Evolutionary conservation across 2,329 filamentous ascomycete species (phyloP), one percentile per base, ranked within the genome.

Genomic region (Pseudopithomyces maydicus): DNA sequence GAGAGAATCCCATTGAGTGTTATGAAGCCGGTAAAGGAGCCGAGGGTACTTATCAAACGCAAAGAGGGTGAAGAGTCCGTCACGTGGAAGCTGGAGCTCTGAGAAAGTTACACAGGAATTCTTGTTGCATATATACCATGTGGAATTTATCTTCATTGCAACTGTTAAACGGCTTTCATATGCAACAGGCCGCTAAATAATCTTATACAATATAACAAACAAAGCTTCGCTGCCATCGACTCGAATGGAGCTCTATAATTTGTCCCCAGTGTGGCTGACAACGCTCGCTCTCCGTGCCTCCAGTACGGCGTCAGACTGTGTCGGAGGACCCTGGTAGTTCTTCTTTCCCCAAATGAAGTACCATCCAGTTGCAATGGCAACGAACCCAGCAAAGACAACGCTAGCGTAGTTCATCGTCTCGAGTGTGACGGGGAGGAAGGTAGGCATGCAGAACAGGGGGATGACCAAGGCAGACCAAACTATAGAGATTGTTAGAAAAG

Each of bases 361-460:
- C 88, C 88, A 92, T 7, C 77, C 73, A 10, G 80, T 81, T 1
- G 89, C 85, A 55, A 91, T 81, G 38, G 79, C 47, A 53, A 84
- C 82, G 59, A 90, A 88, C 5, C 81, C 87, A 23, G 88, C 83
- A 64, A 91, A 90, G n/a, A 92, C 89, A 33, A 87, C 89, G 14
- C 86, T 86, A 1, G 88, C 89, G 74, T 90, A 92, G 80, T 92
- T 92, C 80, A 91, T 88, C 38, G 79, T 82, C 17, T 76, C 71
- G 6, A 82, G 74, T 0, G 81, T 82, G 38, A 89, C 86, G 6
- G 86, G 86, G n/a, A 90, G 77, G 42, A 76, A 75, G 0, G 85
- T 82, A 0, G 88, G 89, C 86, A 90, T 90, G 75, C 86, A 91
- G 80, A 91, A 91, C 15, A 91, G 83, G 1, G 89, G 88, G 51